Percentiles rank a stretch among this genome's conserved stretches.
These are phyloP conservation scores for Yamadazyma kanchanaburiensis DNA, from an alignment of 1,139 yeast genomes.

Conservation along the genomic window DNA sequence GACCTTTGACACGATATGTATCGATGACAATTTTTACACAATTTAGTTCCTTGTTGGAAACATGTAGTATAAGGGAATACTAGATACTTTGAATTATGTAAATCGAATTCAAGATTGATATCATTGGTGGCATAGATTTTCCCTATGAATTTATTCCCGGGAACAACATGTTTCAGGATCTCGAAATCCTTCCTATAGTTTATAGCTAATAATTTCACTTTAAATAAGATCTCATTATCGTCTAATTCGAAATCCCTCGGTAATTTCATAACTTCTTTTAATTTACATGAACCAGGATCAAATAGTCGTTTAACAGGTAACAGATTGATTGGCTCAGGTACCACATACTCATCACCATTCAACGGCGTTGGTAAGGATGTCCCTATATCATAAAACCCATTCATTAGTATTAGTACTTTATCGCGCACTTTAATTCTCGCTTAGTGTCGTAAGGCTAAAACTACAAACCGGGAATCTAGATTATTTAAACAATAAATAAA, in stretches of 20 bases:
- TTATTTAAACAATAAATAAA: too few relatives aligned
- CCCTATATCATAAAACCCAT: too few relatives aligned
- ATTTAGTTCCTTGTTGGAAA: slow-evolving; percentile 19
- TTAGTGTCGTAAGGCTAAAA: too few relatives aligned
- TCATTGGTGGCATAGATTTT: slow-evolving; percentile 16
- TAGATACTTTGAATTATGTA: slow-evolving; percentile 21
- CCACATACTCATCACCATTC: slow-evolving; percentile 6
- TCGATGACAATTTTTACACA: slow-evolving; percentile 24
- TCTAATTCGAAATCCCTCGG: slow-evolving; percentile 22
- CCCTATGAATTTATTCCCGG: slow-evolving; percentile 32
- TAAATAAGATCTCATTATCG: slow-evolving; percentile 23
- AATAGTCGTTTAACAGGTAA: slow-evolving; percentile 30
- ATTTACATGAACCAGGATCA: slow-evolving; percentile 16
- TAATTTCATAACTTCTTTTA: slow-evolving; percentile 28
- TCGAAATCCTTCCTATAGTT: slow-evolving; percentile 14
- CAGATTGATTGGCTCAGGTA: slow-evolving; percentile 8
- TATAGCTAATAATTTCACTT: slow-evolving; percentile 30
- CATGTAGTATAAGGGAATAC: slow-evolving; percentile 38
- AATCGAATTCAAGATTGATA: slow-evolving; percentile 7
- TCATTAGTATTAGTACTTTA: too few relatives aligned
- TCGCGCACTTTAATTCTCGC: too few relatives aligned
- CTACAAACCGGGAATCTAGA: too few relatives aligned
- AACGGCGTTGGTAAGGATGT: too few relatives aligned
- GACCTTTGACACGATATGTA: slow-evolving; percentile 2
- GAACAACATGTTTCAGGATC: slow-evolving; percentile 22